Base-by-base conservation (phyloP, 2,329 filamentous ascomycete genomes). In the Clonostachys byssicola region DNA sequence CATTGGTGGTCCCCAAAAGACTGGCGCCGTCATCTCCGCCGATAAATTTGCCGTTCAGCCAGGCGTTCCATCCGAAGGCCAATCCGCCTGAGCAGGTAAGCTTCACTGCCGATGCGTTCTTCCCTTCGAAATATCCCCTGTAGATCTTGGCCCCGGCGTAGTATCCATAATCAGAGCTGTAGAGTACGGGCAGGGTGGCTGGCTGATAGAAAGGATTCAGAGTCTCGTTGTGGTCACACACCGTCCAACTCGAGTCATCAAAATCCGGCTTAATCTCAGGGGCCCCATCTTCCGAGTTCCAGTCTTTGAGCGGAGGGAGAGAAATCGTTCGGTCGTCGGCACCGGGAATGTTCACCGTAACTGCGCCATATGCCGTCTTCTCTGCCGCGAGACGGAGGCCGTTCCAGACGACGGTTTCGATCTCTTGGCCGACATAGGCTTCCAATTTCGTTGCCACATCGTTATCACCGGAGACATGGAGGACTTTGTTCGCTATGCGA, bases 111-210 rank as follows among this genome's bases (percentile, higher is more conserved):
- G 9, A 30, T 10, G 23, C 23, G 23, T 30, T 30, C 23, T 10
- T 30, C 23, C 23, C 8, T 4, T 64, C 72, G 60, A 90, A 89
- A 49, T 78, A 74, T 5, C 84, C 86, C 10, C 85, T 75, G 70
- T 79, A 89, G 43, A 89, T 56, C 0, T 88, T 70, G 5, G 74
- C 76, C 17, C 85, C 84, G 1, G 80, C 76, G 60, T 86, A 73
- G 66, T 80, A 89, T 23, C 86, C 85, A 57, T 89, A 89, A 63
- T 89, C 85, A 41, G 76, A 77, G 2, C 74, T 72, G 57, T 85
- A 88, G 1, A 89, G 73, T 3, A 75, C 78, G 0, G 75, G 78
- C 0, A 85, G 83, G 0, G 85, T 88, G 1, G 70, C 75, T 3
- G 85, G 66, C 10, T 67, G 58, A 39, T 50, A 47, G 9, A 47